phyloP scores from a whole-genome alignment of 306 rosid genomes.

The Fragaria vesca region DNA sequence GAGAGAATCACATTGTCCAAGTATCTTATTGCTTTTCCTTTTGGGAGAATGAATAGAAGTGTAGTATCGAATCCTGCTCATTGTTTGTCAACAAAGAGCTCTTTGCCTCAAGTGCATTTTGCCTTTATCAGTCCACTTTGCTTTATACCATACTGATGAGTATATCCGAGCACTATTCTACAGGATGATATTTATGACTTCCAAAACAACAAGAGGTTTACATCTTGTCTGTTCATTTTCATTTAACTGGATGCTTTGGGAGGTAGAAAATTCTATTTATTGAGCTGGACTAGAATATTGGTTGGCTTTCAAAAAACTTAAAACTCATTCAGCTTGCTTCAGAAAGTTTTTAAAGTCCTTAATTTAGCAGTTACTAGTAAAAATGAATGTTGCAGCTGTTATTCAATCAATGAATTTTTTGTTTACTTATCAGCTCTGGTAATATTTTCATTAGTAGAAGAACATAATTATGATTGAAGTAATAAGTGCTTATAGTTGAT shows the following conservation, averaged over 20 bases:
- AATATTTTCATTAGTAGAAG: not conserved
- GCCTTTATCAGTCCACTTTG: not conserved
- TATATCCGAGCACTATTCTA: not conserved
- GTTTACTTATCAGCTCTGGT: not conserved
- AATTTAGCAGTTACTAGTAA: not conserved
- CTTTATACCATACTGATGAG: not conserved
- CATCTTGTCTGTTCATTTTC: not conserved
- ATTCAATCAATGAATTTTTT: not conserved
- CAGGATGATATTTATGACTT: not conserved
- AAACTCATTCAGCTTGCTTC: not conserved
- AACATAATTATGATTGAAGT: not conserved
- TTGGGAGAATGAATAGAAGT: not conserved
- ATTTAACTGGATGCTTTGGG: not conserved
- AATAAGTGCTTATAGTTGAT: not conserved
- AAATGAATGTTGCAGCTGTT: not conserved
- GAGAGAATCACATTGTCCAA: not conserved
- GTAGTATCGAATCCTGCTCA: not conserved
- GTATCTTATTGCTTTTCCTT: not conserved
- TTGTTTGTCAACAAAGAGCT: not conserved
- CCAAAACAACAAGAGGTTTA: not conserved
- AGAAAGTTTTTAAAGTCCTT: not conserved
- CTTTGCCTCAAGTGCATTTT: not conserved
- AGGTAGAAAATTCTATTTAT: not conserved
- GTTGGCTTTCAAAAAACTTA: not conserved
- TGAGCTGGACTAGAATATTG: not conserved